Evolutionary conservation across 768 basidiomycete species (phyloP).

Genomic region (Mycena capillaripes): DNA sequence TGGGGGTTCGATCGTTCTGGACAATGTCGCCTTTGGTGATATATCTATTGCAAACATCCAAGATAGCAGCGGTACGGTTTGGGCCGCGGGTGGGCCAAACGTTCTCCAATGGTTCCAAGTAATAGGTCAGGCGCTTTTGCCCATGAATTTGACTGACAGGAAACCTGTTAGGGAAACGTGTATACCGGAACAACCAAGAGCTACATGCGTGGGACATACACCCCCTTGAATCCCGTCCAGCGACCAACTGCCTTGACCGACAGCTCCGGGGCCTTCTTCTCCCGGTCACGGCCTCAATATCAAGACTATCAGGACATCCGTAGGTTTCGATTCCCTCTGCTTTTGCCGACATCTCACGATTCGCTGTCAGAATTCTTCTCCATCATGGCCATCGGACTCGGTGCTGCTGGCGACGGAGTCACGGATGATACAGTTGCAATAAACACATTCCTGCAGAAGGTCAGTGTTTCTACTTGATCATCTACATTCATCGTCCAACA

Average conservation of each 20-base stretch:
- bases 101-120: background rate
- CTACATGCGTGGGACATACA: background rate
- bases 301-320: background rate
- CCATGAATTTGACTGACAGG: no score
- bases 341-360: background rate
- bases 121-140: no score
- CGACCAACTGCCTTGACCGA: background rate
- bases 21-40: slow-evolving; percentile 2
- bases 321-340: background rate
- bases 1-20: background rate
- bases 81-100: background rate
- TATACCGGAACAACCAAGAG: background rate
- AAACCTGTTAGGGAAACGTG: no score
- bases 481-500: no score
- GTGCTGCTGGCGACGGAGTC: background rate
- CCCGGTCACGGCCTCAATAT: slow-evolving; percentile 12
- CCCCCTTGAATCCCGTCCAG: background rate
- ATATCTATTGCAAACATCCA: slow-evolving; percentile 1
- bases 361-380: background rate
- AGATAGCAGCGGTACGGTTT: background rate
- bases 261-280: background rate
- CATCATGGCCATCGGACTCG: background rate
- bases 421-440: slow-evolving; percentile 4
- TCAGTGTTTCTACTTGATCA: no score
- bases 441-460: background rate